These are phyloP conservation scores for Draba incana DNA, from an alignment of 345 rosid genomes.

Conservation along the genomic window DNA sequence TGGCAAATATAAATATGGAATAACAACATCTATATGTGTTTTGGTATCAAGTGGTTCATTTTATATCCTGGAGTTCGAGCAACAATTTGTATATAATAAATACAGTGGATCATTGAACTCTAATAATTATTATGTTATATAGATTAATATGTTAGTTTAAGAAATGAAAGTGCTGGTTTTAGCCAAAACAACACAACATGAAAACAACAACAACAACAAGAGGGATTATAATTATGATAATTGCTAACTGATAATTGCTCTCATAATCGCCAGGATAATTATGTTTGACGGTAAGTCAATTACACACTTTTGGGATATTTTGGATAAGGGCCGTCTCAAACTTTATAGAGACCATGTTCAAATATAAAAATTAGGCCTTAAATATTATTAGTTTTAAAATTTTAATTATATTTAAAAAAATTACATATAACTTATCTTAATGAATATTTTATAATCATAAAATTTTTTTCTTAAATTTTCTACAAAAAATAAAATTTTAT, in stretches of 20 bases:
- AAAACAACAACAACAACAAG: conserved; percentile 17
- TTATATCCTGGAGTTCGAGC: not conserved
- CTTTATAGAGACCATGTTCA: too few species aligned
- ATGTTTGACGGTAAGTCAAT: conserved; percentile 19
- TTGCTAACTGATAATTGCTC: not conserved
- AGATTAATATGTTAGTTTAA: not conserved
- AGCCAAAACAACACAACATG: conserved; percentile 4
- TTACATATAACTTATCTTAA: too few species aligned
- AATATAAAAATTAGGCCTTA: too few species aligned
- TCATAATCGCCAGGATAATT: conserved; percentile 23
- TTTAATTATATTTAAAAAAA: too few species aligned
- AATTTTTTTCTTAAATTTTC: too few species aligned
- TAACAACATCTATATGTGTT: not conserved
- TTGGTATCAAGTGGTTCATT: conserved; percentile 31
- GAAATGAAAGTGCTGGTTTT: conserved; percentile 18
- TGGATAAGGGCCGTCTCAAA: not conserved
- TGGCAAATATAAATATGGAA: conserved; percentile 3
- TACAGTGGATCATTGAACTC: conserved; percentile 1
- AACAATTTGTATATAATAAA: conserved; percentile 8
- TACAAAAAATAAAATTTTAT: too few species aligned
- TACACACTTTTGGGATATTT: not conserved
- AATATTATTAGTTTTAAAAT: too few species aligned
- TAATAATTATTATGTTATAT: not conserved
- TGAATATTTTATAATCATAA: too few species aligned
- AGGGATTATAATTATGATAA: conserved; percentile 11